Base-by-base conservation (phyloP, 371 early-diverging fungal species). In the Mortierella sp. region DNA sequence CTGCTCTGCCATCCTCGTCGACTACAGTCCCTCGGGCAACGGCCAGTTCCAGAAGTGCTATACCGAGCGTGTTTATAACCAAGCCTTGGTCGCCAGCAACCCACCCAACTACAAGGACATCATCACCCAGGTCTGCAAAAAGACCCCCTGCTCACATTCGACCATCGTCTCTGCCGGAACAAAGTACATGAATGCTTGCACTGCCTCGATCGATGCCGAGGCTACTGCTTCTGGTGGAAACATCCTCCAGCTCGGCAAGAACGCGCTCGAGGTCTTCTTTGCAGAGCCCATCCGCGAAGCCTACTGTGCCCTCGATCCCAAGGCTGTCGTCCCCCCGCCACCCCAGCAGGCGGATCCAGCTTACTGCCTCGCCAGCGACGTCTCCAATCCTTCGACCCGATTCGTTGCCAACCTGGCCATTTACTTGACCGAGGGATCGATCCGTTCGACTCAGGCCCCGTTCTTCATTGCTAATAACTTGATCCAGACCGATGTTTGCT, bases 11-110 rank as follows among this genome's bases (percentile, higher is more conserved):
- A 28, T 72, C 59, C 43, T 62, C 39, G 32, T 15, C 46, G 63
- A 72, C 63, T 72, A 58, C 30, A 26, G 28, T n/a, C 60, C 49
- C 6, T 7, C 27, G 23, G 23, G 19, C 44, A 43, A 7, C 39
- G 73, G 73, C 24, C 21, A 30, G 6, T 72, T 54, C 73, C 54
- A 60, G 61, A 66, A 72, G 67, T 72, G 73, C 63, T 72, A 58
- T 54, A 72, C 73, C 50, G 53, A 61, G 17, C 61, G 57, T 58
- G 59, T 72, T 44, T 72, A 72, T 51, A 66, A 64, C 67, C 26
- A 27, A 19, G 63, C 39, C 19, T 43, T 72, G n/a, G 62, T 72
- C 59, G 32, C 42, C 17, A 62, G 67, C 41, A 32, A 39, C 32
- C 34, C 34, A 26, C 73, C 73, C 56, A 44, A 72, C 63, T 72